Conservation (phyloP, 805 yeast species). For the Metschnikowia continentalis region DNA sequence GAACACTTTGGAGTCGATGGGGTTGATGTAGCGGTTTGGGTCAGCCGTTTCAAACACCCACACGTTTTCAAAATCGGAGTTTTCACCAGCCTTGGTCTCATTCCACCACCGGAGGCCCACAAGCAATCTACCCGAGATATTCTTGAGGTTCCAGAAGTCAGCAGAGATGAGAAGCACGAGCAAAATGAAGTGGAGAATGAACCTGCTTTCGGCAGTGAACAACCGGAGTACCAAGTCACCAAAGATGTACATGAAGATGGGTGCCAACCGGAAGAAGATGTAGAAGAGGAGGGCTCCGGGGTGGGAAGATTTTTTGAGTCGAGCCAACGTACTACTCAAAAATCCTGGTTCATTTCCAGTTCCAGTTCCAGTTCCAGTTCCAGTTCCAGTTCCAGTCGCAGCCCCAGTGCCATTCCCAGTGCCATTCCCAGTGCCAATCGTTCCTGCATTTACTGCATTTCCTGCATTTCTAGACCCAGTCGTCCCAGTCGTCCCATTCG, state of each 20-base stretch:
- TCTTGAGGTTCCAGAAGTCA: conserved; percentile 92
- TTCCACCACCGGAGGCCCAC: conserved; percentile 99
- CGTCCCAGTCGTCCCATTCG: no score
- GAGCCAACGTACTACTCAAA: not conserved
- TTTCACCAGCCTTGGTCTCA: conserved; percentile 43
- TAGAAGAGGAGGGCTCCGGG: conserved; percentile 72
- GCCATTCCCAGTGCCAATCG: not conserved
- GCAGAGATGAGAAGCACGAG: conserved; percentile 75
- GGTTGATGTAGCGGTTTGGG: conserved; percentile 68
- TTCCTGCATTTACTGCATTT: not conserved
- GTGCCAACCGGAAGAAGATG: conserved; percentile 57
- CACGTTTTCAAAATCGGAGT: conserved; percentile 52
- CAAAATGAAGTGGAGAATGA: conserved; percentile 70
- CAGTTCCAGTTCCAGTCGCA: no score
- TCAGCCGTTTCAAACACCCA: conserved; percentile 91
- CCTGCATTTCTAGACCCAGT: no score
- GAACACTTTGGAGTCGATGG: conserved; percentile 85
- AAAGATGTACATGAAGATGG: conserved; percentile 62
- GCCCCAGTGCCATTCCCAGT: no score
- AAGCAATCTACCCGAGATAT: conserved; percentile 81
- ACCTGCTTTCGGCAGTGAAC: conserved; percentile 36
- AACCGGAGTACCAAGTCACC: conserved; percentile 61
- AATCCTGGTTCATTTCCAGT: not conserved
- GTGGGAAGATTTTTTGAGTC: conserved; percentile 67
- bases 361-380: no score